A percentile compares a stretch with the other conserved stretches of the same genome.
Conservation (phyloP, 2,329 filamentous ascomycete species). For the Aspergillus sp. region DNA sequence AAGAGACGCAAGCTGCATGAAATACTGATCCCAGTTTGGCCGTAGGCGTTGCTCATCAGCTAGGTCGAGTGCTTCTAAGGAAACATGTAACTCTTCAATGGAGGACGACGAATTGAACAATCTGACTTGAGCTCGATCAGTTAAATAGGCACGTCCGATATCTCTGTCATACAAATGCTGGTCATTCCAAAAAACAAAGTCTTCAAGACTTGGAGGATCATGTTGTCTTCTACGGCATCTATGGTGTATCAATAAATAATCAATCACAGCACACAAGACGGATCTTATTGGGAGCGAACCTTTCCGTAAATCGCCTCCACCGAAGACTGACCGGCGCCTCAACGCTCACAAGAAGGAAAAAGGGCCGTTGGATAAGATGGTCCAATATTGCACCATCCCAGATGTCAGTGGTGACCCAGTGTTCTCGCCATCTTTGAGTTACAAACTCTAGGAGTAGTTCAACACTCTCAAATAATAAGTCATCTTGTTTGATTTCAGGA, state of each 20-base stretch:
- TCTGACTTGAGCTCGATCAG: constrained; percentile 72
- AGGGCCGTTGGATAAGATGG: constrained; percentile 67
- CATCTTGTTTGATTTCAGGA: constrained; percentile 13
- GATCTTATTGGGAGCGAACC: constrained; percentile 36
- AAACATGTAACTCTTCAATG: constrained; percentile 61
- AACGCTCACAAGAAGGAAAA: constrained; percentile 86
- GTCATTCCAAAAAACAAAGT: constrained; percentile 60
- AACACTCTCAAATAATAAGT: constrained; percentile 50
- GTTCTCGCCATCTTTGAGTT: constrained; percentile 71
- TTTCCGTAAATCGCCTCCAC: constrained; percentile 66
- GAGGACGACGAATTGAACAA: constrained; percentile 76
- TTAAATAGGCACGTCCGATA: constrained; percentile 64
- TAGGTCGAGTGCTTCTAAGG: constrained; percentile 67
- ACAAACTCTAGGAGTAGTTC: constrained; percentile 73
- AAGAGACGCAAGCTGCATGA: constrained; percentile 91
- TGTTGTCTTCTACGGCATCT: constrained; percentile 44
- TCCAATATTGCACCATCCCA: constrained; percentile 66
- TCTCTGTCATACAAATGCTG: constrained; percentile 60
- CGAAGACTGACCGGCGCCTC: constrained; percentile 80
- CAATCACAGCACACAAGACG: neutral
- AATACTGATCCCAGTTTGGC: constrained; percentile 93
- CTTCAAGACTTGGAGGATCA: constrained; percentile 47
- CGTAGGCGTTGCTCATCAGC: constrained; percentile 70
- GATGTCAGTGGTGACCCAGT: constrained; percentile 81
- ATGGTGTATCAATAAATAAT: constrained; percentile 6